Base-by-base conservation (phyloP, 2,329 filamentous ascomycete genomes). In the Blastomyces gilchristii region DNA sequence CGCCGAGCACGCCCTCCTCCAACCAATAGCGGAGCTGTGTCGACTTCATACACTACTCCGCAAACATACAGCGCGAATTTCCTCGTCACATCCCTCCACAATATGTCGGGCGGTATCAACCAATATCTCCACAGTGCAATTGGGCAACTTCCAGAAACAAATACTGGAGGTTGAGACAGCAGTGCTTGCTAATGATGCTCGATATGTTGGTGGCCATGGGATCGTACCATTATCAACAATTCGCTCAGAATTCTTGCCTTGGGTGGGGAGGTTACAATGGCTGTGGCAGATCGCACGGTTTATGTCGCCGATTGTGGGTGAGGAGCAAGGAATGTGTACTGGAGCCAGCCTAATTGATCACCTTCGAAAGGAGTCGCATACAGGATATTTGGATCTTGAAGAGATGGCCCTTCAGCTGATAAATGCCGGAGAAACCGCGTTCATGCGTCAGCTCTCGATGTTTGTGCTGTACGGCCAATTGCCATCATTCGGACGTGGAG, bases 401-500 rank as follows among this genome's bases (percentile, higher is more conserved):
- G 84, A 86, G 63, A 87, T 89, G 49, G 88, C 91, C 0, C 77
- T 85, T 66, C 85, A 87, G 64, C 78, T 97, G 45, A 83, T 90
- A n/a, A 83, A 80, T 16, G 80, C 90, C 28, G 92, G 91, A 0
- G 93, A 99, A 77, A 88, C 85, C 39, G 89, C 92, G 9, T 99
- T 94, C 94, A 79, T 97, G 71, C 89, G 91, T 73, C 91, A 96
- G 71, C 82, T 95, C 12, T 89, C 91, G 3, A 89, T 89, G 34
- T 99, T 93, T 93, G 82, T 97, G 9, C 77, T 97, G 16, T 95
- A 96, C 73, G 94, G 94, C 5, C 85, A 88, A 60, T 77, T 96
- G 63, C 92, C 93, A 0, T 83, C 82, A 16, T 87, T 90, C 72
- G 91, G 90, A 2, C 83, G 82, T 5, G 82, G 84, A n/a, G 93